These are phyloP conservation scores for Kwoniella dejecticola DNA, from an alignment of 768 basidiomycete species.

Conservation along the genomic window DNA sequence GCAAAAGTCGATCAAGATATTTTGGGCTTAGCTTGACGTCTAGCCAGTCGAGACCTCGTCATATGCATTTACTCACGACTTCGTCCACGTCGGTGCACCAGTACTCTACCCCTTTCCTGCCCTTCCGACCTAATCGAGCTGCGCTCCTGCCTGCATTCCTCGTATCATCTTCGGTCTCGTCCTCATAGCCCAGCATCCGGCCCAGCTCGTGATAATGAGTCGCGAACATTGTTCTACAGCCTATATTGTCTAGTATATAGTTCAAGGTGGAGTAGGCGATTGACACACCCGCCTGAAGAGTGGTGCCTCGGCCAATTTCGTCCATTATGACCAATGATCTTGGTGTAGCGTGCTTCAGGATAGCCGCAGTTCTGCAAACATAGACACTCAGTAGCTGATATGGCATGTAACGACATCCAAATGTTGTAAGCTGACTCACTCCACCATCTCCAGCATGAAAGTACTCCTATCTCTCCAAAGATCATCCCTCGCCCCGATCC, in stretches of 20 bases:
- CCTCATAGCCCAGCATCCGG: conserved; percentile 66
- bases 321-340: conserved; percentile 98
- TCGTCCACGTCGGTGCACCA: conserved; percentile 89
- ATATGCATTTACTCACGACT: conserved; percentile 62
- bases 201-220: conserved; percentile 98
- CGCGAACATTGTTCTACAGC: conserved; percentile 88
- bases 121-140: neutral
- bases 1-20: too few relatives aligned
- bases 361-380: conserved; percentile 91
- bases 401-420: too few relatives aligned
- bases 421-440: conserved; percentile 38
- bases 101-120: conserved; percentile 67
- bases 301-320: conserved; percentile 96
- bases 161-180: neutral
- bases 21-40: too few relatives aligned
- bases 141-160: neutral
- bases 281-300: conserved; percentile 85
- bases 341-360: conserved; percentile 77
- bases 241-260: conserved; percentile 69
- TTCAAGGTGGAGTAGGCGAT: conserved; percentile 90
- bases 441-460: conserved; percentile 69
- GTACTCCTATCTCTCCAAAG: conserved; percentile 90
- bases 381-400: conserved; percentile 18
- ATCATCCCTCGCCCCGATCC: conserved; percentile 93
- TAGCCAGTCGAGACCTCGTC: too few relatives aligned